Conservation (phyloP, 2,329 filamentous ascomycete species). For the Magnaporthiopsis incrustans region DNA sequence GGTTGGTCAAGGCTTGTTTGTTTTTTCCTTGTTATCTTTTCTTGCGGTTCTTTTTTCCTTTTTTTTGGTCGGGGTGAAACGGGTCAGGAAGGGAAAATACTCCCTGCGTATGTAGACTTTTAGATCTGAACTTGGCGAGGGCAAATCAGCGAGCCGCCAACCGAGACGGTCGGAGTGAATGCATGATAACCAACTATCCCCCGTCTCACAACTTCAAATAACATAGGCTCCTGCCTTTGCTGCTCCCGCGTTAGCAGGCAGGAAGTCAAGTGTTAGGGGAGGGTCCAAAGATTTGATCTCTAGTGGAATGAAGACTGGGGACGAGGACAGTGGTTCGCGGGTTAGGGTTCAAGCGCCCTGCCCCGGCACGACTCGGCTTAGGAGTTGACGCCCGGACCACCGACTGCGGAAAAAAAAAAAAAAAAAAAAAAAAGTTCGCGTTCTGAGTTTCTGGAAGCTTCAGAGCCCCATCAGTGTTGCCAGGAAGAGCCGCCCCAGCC, state of each 20-base stretch:
- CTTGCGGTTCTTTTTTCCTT: background rate
- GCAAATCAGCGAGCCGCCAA: background rate
- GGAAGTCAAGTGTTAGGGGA: too few relatives aligned
- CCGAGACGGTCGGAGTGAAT: background rate
- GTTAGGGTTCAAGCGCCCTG: constrained; percentile 1
- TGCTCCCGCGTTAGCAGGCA: too few relatives aligned
- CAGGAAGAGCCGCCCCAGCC: background rate
- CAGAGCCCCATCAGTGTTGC: background rate
- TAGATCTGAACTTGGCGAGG: background rate
- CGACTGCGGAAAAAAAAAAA: background rate
- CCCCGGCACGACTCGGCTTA: background rate
- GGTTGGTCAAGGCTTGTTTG: background rate
- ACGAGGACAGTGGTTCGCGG: background rate
- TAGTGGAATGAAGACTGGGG: background rate
- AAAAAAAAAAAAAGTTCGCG: constrained; percentile 7
- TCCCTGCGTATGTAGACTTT: background rate
- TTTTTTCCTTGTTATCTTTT: constrained; percentile 1
- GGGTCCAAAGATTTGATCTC: too few relatives aligned
- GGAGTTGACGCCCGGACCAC: background rate
- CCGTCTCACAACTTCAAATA: background rate
- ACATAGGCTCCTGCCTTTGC: too few relatives aligned
- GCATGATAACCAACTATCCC: background rate
- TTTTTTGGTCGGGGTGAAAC: background rate
- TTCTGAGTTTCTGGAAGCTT: constrained; percentile 8
- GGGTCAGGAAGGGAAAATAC: background rate